Conservation (phyloP, 2,329 filamentous ascomycete genomes). For the Scedosporium apiospermum region DNA sequence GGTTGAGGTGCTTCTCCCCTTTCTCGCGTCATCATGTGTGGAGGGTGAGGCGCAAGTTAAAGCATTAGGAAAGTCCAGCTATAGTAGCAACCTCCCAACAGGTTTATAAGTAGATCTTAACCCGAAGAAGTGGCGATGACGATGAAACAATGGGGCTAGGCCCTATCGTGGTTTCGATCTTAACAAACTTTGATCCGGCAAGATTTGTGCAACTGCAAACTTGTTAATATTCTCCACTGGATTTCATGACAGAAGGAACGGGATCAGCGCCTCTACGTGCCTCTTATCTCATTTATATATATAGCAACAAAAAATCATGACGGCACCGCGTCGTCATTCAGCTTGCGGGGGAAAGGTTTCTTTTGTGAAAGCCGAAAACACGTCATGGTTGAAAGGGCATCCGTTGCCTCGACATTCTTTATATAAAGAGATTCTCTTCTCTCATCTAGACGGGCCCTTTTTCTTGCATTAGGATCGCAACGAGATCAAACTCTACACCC, state of each 20-base stretch:
- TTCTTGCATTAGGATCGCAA: neutral
- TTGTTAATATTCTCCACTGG: neutral
- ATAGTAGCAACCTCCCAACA: no score
- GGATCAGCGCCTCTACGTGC: neutral
- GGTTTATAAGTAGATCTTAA: no score
- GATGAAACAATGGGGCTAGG: no score
- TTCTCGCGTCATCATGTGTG: neutral
- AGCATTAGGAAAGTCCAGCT: no score
- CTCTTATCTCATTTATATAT: neutral
- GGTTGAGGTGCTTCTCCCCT: neutral
- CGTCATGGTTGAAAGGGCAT: neutral
- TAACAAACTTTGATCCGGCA: neutral
- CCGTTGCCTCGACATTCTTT: neutral
- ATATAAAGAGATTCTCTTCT: neutral
- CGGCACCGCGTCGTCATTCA: neutral
- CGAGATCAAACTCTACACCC: neutral
- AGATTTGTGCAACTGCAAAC: neutral
- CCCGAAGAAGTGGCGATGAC: no score
- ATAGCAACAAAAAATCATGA: neutral
- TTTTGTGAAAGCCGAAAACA: neutral
- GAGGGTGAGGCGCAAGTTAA: no score
- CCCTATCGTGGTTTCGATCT: no score
- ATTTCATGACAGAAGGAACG: neutral
- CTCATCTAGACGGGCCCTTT: neutral
- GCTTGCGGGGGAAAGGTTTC: neutral